Percentiles rank a stretch among this genome's conserved stretches.
phyloP scores from a whole-genome alignment of 345 rosid genomes.

The Gossypium australe region DNA sequence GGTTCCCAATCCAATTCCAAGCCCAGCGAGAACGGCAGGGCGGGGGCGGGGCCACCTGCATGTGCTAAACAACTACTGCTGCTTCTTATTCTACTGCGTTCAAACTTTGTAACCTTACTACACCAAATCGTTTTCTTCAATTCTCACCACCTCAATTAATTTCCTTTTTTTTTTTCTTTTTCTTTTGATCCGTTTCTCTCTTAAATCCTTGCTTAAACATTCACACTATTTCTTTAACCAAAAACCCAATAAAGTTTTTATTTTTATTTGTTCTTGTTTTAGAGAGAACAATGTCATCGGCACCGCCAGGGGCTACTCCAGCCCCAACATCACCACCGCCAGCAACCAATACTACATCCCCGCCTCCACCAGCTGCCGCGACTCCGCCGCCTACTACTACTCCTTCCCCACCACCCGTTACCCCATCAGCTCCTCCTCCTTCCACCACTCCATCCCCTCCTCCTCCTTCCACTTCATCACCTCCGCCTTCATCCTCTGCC shows the following conservation, averaged over 20 bases:
- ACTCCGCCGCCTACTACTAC: constrained; percentile 19
- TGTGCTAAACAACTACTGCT: not conserved
- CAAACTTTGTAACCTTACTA: not conserved
- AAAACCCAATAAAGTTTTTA: not conserved
- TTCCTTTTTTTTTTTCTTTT: not conserved
- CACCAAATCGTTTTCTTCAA: not conserved
- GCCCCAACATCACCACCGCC: constrained; percentile 27
- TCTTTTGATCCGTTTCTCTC: not conserved
- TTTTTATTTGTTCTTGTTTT: not conserved
- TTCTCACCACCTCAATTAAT: not conserved
- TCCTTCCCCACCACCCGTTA: constrained; percentile 9
- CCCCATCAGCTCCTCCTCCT: constrained; percentile 44
- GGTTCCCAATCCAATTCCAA: not conserved
- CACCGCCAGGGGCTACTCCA: constrained; percentile 37
- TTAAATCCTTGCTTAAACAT: not conserved
- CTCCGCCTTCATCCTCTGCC: constrained; percentile 21
- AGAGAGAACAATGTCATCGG: constrained; percentile 40
- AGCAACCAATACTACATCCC: constrained; percentile 27
- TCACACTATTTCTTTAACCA: not conserved
- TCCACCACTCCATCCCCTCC: constrained; percentile 30
- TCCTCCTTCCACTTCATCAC: constrained; percentile 29
- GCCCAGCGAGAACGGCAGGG: not conserved
- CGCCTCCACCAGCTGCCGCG: constrained; percentile 21
- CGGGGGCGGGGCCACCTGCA: not conserved
- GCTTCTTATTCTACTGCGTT: not conserved